Evolutionary conservation across 768 basidiomycete genomes (phyloP), one percentile per base, ranked within the genome.

Genomic region (Amanita polypyramis): DNA sequence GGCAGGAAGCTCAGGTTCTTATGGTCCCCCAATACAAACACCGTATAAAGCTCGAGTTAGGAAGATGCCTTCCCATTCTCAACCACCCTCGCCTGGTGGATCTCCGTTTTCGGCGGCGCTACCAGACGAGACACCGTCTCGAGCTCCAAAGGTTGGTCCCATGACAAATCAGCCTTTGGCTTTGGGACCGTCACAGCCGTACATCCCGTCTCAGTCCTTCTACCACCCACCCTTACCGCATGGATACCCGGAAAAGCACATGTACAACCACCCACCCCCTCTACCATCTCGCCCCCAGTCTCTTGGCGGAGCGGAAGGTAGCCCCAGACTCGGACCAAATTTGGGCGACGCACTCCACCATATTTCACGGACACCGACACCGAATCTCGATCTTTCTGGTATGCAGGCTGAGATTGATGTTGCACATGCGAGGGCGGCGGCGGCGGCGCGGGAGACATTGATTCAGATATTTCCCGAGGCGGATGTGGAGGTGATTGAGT

Each of bases 401-500:
- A 69, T 90, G 45, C 84, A 87, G 55, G 76, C 74, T 17, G 77
- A 87, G 67, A 90, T 83, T 54, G 92, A 94, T 59, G 70, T 69
- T 8, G 86, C 86, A 17, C 81, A 87, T 55, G 79, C 81, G 50
- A 74, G 80, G 37, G 87, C 85, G 17, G 77, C 77, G 12, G 76
- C 72, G 12, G 87, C 86, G 2, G 74, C 88, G 43, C 67, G 73
- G 47, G 80, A 81, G 55, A 95, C 92, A 25, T 65, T 97, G 52
- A 65, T 75, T 48, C 90, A 94, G 65, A 95, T 95, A 52, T 97
- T 97, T 74, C 93, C 93, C 1, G 62, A 62, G 8, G 70, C 86
- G 54, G 94, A 97, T 58, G 62, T 62, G 39, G 94, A 94, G 62
- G 79, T 96, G 27, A 75, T 91, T 35, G 87, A 92, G 51, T 84